These are phyloP conservation scores for Scedosporium aurantiacum DNA, from an alignment of 2,329 filamentous ascomycete species.

Conservation along the genomic window DNA sequence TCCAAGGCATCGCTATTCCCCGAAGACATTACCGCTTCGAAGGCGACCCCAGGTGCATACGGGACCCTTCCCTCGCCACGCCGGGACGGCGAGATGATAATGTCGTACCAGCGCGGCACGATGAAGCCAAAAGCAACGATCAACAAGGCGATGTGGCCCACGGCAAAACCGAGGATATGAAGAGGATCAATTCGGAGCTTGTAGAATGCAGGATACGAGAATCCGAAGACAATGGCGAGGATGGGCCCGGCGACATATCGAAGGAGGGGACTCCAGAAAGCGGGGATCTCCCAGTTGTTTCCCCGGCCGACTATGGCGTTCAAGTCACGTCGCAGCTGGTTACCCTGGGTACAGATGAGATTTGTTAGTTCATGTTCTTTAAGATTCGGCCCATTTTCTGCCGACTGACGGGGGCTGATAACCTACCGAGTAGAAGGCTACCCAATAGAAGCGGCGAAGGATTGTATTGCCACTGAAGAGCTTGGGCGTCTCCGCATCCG, in stretches of 20 bases:
- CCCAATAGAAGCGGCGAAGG: constrained; percentile 39
- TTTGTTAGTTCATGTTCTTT: background rate
- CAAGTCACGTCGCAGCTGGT: constrained; percentile 43
- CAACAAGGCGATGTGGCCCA: constrained; percentile 35
- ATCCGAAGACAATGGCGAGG: constrained; percentile 39
- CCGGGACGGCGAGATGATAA: constrained; percentile 36
- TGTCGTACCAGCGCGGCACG: constrained; percentile 41
- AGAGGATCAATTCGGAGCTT: constrained; percentile 36
- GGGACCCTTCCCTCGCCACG: constrained; percentile 30
- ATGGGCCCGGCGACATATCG: constrained; percentile 39
- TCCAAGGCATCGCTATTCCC: background rate
- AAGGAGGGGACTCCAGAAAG: constrained; percentile 36
- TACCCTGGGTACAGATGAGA: constrained; percentile 26
- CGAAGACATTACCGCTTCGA: background rate
- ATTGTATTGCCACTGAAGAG: constrained; percentile 29
- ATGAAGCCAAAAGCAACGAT: constrained; percentile 36
- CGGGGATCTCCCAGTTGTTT: constrained; percentile 45
- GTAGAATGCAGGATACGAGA: constrained; percentile 39
- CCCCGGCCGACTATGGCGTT: constrained; percentile 41
- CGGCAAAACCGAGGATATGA: constrained; percentile 36
- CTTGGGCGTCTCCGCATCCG: constrained; percentile 26
- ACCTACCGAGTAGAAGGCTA: constrained; percentile 15
- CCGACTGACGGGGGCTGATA: background rate
- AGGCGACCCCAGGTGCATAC: constrained; percentile 11
- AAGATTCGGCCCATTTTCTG: background rate